Evolutionary conservation across 371 early-diverging fungal genomes (phyloP).

Genomic region (Funneliformis caledonium): DNA sequence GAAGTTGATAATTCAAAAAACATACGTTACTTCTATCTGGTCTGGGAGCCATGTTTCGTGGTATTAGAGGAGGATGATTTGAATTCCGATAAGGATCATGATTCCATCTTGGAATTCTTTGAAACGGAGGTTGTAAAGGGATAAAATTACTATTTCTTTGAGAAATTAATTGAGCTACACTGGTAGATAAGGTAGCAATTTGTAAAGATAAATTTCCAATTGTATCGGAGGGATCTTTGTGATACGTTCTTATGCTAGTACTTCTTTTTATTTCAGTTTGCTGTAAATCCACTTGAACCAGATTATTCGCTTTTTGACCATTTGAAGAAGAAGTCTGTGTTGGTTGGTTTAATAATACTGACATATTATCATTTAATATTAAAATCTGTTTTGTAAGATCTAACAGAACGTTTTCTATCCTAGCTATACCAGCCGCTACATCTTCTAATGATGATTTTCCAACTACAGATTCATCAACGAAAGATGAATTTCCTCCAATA

Average conservation of each 20-base stretch:
- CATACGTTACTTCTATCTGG: neutral
- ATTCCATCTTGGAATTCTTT: neutral
- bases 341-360: neutral
- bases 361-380: neutral
- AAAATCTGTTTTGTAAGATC: neutral
- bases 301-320: neutral
- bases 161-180: constrained; percentile 3
- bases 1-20: neutral
- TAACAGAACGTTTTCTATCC: neutral
- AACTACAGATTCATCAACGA: neutral
- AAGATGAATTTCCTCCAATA: neutral
- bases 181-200: neutral
- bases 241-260: neutral
- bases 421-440: neutral
- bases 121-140: neutral
- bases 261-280: neutral
- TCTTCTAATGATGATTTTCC: neutral
- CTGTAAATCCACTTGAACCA: neutral
- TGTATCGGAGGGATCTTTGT: neutral
- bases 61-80: neutral
- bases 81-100: neutral
- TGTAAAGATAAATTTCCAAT: neutral
- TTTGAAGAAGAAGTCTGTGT: neutral
- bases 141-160: neutral
- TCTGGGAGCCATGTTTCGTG: neutral